These are phyloP conservation scores for Dipteronia sinensis DNA, from an alignment of 345 rosid genomes.

Conservation along the genomic window DNA sequence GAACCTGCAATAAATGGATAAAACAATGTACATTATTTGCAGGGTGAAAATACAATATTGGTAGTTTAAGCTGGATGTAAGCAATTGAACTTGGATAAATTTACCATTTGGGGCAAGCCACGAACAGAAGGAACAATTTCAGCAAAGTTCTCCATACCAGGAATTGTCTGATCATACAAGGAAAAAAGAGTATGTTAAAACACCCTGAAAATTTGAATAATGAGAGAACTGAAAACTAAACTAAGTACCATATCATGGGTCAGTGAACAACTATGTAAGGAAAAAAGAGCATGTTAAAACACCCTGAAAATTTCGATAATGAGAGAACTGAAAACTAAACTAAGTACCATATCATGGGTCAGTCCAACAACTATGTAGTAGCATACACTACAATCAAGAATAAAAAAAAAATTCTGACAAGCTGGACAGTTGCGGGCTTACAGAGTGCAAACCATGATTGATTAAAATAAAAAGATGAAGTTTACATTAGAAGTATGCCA, in stretches of 20 bases:
- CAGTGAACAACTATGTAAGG: not conserved
- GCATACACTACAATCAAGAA: not conserved
- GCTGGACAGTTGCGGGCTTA: not conserved
- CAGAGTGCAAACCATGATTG: not conserved
- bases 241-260: not conserved
- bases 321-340: not conserved
- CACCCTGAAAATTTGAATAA: not conserved
- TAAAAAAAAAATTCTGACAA: not conserved
- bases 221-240: not conserved
- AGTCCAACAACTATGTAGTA: not conserved
- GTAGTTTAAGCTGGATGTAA: slow-evolving; percentile 2
- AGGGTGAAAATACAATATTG: slow-evolving; percentile 2
- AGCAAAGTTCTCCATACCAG: slow-evolving; percentile 74
- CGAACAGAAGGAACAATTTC: slow-evolving; percentile 65
- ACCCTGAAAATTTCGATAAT: not conserved
- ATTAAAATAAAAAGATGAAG: not conserved
- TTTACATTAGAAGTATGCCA: not conserved
- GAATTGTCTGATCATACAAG: slow-evolving; percentile 67
- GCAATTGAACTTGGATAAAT: slow-evolving; percentile 18
- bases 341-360: not conserved
- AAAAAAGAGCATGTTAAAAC: not conserved
- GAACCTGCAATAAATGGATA: slow-evolving; percentile 55
- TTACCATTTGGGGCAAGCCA: slow-evolving; percentile 96
- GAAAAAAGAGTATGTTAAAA: not conserved
- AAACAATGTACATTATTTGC: not conserved